Percentiles rank a stretch among this genome's conserved stretches.
Evolutionary conservation across 73 alveolate species (phyloP).

Genomic region (Breviolum minutum): DNA sequence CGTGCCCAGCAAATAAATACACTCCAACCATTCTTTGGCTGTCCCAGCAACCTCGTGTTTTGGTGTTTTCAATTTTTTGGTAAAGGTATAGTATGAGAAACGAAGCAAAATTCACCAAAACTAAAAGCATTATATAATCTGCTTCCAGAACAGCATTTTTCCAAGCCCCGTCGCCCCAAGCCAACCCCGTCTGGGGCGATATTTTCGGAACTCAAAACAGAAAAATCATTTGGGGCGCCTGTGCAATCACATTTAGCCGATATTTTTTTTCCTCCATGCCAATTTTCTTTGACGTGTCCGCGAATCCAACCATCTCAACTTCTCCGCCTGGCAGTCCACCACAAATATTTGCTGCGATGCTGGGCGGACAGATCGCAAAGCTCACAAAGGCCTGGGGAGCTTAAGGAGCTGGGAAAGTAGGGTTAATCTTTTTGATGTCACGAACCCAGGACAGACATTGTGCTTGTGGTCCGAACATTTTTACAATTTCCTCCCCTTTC

Average conservation of each 20-base stretch:
- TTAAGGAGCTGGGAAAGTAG: too few species aligned
- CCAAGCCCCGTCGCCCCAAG: neutral
- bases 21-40: too few species aligned
- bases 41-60: too few species aligned
- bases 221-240: neutral
- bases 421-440: too few species aligned
- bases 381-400: conserved; percentile 33
- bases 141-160: too few species aligned
- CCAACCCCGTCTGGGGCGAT: neutral
- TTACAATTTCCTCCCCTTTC: neutral
- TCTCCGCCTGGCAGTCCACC: conserved; percentile 49
- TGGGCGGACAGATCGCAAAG: conserved; percentile 79
- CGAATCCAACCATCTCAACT: neutral
- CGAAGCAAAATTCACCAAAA: too few species aligned
- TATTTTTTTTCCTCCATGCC: neutral
- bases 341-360: conserved; percentile 50
- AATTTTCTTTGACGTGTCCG: neutral
- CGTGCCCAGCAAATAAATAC: too few species aligned
- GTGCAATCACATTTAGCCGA: too few species aligned
- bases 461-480: neutral
- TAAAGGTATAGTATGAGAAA: too few species aligned
- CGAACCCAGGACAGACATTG: too few species aligned
- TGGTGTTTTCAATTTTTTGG: too few species aligned
- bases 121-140: too few species aligned
- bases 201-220: neutral